These are phyloP conservation scores for Acacia melanoxylon DNA, from an alignment of 306 rosid species.

Conservation along the genomic window DNA sequence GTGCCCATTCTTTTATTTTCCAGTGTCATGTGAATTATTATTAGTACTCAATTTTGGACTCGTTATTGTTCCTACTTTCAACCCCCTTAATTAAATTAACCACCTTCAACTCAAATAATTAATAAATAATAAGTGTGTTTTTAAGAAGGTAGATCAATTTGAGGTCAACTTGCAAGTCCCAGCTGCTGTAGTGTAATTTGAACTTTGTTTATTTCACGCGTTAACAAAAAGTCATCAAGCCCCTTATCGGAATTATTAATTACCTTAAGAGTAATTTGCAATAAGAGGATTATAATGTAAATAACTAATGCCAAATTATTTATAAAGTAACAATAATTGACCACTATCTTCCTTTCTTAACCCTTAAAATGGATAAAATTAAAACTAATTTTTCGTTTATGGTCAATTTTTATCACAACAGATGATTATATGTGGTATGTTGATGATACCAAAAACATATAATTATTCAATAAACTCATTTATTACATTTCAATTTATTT, in stretches of 20 bases:
- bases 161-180: background rate
- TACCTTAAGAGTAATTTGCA: background rate
- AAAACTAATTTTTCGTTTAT: background rate
- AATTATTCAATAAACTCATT: background rate
- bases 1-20: constrained; percentile 24
- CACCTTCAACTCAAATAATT: background rate
- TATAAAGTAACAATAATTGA: background rate
- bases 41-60: background rate
- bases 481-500: background rate
- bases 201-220: background rate
- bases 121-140: background rate
- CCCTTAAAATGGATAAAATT: background rate
- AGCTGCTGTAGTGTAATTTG: background rate
- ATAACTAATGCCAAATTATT: background rate
- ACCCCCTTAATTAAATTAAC: background rate
- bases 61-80: background rate
- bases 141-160: background rate
- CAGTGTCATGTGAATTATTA: background rate
- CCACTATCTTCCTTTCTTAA: background rate
- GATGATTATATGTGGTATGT: background rate
- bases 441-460: background rate
- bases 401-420: background rate
- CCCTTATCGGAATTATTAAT: background rate
- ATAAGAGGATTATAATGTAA: background rate
- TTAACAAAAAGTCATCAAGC: background rate